A percentile compares a stretch with the other conserved stretches of the same genome.
These are phyloP conservation scores for Zarea fungicola DNA, from an alignment of 2,329 filamentous ascomycete species.

Conservation along the genomic window DNA sequence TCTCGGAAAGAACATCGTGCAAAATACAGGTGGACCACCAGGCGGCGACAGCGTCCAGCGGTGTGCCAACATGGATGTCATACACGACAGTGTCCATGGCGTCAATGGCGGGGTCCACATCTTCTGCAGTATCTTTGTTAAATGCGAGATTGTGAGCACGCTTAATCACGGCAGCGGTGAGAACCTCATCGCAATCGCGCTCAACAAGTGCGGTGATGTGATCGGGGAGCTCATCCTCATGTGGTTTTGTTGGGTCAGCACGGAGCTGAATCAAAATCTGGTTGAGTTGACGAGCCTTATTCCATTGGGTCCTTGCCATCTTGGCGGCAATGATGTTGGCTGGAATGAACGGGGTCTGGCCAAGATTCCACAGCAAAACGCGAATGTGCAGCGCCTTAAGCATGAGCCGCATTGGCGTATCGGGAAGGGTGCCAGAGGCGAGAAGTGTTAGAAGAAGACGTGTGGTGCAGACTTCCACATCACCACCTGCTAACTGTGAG, in stretches of 20 bases:
- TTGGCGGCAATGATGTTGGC: conserved; percentile 67
- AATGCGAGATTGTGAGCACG: conserved; percentile 86
- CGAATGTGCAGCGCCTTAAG: conserved; percentile 87
- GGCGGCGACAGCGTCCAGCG: conserved; percentile 82
- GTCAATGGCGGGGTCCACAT: conserved; percentile 57
- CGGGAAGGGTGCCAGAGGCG: conserved; percentile 79
- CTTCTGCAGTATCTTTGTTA: conserved; percentile 70
- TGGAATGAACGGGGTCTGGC: conserved; percentile 58
- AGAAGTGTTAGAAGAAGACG: conserved; percentile 80
- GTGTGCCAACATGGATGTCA: conserved; percentile 77
- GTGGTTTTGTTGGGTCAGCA: conserved; percentile 37
- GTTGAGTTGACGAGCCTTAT: conserved; percentile 66
- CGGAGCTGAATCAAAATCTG: conserved; percentile 40
- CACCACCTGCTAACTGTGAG: conserved; percentile 85
- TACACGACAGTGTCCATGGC: conserved; percentile 80
- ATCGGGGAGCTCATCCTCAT: conserved; percentile 60
- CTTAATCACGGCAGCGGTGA: conserved; percentile 72
- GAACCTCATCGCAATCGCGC: conserved; percentile 74
- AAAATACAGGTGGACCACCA: conserved; percentile 80
- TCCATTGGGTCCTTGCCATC: conserved; percentile 74
- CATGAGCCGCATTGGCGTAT: conserved; percentile 79
- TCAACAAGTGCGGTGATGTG: conserved; percentile 73
- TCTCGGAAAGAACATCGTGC: conserved; percentile 61
- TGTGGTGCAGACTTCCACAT: conserved; percentile 83
- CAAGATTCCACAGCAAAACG: conserved; percentile 77